A percentile compares a stretch with the other conserved stretches of the same genome.
These are phyloP conservation scores for Jaltomata sinuosa DNA, from an alignment of 257 asterid species.

Conservation along the genomic window DNA sequence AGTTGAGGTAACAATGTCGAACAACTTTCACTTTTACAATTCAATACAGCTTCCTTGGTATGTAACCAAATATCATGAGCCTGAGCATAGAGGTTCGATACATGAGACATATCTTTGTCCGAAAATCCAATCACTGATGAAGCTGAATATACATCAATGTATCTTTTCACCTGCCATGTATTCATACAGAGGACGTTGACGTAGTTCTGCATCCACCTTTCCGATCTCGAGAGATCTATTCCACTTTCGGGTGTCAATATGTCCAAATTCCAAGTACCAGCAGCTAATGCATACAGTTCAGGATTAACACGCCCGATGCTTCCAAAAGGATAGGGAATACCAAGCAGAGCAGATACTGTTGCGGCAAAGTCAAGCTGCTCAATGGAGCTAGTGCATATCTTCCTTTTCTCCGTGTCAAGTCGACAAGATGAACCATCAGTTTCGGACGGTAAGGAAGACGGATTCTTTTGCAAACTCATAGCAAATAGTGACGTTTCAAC, in stretches of 20 bases:
- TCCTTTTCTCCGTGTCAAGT: constrained; percentile 49
- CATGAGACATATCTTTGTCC: constrained; percentile 61
- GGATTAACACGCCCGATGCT: constrained; percentile 89
- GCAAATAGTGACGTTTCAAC: constrained; percentile 93
- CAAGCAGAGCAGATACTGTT: constrained; percentile 83
- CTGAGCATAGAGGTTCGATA: constrained; percentile 52
- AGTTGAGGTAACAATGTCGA: constrained; percentile 27
- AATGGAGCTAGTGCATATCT: constrained; percentile 52
- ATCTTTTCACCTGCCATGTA: constrained; percentile 99
- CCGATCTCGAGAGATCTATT: constrained; percentile 28
- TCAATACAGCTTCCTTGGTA: constrained; percentile 33
- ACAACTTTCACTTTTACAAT: constrained; percentile 18
- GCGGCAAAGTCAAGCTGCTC: constrained; percentile 94
- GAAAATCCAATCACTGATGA: constrained; percentile 92
- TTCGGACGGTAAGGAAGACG: constrained; percentile 25
- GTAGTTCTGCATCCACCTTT: constrained; percentile 61
- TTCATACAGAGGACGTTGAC: constrained; percentile 82
- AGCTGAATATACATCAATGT: constrained; percentile 88
- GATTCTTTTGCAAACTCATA: constrained; percentile 55
- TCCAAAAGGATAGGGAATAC: constrained; percentile 92
- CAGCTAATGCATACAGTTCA: constrained; percentile 67
- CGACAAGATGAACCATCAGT: constrained; percentile 47
- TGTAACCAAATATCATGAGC: constrained; percentile 71
- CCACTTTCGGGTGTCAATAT: constrained; percentile 15
- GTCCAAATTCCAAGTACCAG: constrained; percentile 45